Base-by-base conservation (phyloP, 2,329 filamentous ascomycete genomes). In the Cylindrodendrum hubeiense region DNA sequence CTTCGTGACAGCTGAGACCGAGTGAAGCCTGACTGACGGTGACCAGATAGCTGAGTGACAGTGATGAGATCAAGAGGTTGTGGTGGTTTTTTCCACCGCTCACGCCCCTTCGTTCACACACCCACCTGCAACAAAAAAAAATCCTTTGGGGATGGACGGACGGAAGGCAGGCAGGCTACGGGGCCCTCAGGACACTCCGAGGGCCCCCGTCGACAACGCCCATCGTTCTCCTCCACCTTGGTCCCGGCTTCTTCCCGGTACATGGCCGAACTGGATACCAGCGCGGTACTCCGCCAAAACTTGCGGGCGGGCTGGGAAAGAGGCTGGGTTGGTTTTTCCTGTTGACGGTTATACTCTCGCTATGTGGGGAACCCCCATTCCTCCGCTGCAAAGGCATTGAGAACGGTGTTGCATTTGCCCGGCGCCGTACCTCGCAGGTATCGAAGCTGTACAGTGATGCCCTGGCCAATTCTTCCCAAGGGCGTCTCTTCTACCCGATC, bases 61-160 rank as follows among this genome's bases (percentile, higher is more conserved):
- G 47, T 34, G 26, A 43, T 43, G 59, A 71, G 67, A 19, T 30
- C 28, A 34, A 37, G 41, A 68, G 66, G 56, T 60, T 52, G 50
- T 22, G 26, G 21, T 70, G 59, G 68, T 68, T 58, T 66, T 64
- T 60, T 61, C 19, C 58, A 60, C 28, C 33, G 33, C 13, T 37
- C 70, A 74, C 71, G 43, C 47, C 71, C 70, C 44, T 10, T 66
- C 64, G 66, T 71, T 28, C 13, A 43, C 64, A 52, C 60, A 66
- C 67, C 55, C 66, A 46, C 52, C 68, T 71, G 59, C 50, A 68
- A 65, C 57, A 26, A 56, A 56, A 58, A 43, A 68, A 71, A 73
- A 66, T 65, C 70, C 70, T 70, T 74, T 74, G 72, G 72, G 71
- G 68, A 71, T 65, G 65, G 68, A 69, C 67, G 59, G 70, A 59